Base-by-base conservation (phyloP, 306 rosid genomes). In the Ziziphus jujuba region DNA sequence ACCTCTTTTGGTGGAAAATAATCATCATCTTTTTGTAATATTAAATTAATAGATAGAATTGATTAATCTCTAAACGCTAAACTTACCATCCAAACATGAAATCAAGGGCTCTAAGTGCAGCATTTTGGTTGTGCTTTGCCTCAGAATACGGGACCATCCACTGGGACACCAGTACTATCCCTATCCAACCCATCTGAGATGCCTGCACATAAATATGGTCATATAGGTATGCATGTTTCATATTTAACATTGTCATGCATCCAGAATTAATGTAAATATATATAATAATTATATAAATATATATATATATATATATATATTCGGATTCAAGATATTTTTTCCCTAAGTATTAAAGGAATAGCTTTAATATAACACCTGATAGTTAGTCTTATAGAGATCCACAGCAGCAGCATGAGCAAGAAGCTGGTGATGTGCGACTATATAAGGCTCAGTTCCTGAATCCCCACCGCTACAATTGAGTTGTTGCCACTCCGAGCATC, bases 341-440 rank as follows among this genome's bases (percentile, higher is more conserved):
- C n/a, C n/a, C n/a, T n/a, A n/a, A n/a, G n/a, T n/a, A n/a, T n/a
- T n/a, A n/a, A n/a, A n/a, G n/a, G n/a, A n/a, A n/a, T n/a, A n/a
- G n/a, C n/a, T n/a, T n/a, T n/a, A n/a, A n/a, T n/a, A n/a, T n/a
- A n/a, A 7, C 23, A 73, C 78, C 78, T 73, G 78, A 52, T 73
- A 87, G 0, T 80, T 82, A 0, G 54, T 50, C 62, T n/a, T 81
- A 74, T 88, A 88, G 0, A 75, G 15, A 19, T 77, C 12, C 1
- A 83, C 90, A 9, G 87, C 78, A 5, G 65, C 68, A 0, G 91
- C 91, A 66, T 88, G 95, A 70, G 95, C 74, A 56, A 88, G 95
- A 23, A 83, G 73, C 15, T 59, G 73, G 55, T 88, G 31, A 35
- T 88, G 95, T 9, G 82, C 1, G 10, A 77, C 89, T 23, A 83